These are phyloP conservation scores for Mimosa bimucronata DNA, from an alignment of 306 rosid species.

Conservation along the genomic window DNA sequence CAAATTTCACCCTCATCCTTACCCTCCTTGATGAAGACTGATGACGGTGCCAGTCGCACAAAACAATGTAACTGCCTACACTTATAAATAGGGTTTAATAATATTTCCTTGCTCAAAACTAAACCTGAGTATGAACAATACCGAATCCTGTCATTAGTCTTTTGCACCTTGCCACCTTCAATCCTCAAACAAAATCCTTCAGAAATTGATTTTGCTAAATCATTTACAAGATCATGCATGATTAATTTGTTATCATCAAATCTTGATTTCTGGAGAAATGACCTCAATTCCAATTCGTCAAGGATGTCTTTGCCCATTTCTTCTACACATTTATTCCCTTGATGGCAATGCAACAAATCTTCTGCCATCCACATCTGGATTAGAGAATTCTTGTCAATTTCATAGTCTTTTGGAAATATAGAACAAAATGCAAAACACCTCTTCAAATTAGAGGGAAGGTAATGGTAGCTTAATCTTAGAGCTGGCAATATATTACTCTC, in stretches of 20 bases:
- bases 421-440: conserved; percentile 12
- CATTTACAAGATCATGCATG: conserved; percentile 18
- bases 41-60: not conserved
- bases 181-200: not conserved
- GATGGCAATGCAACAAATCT: not conserved
- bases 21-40: not conserved
- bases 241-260: not conserved
- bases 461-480: conserved; percentile 17
- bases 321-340: not conserved
- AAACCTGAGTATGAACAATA: not conserved
- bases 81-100: not conserved
- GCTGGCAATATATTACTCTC: not conserved
- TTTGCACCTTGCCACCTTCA: not conserved
- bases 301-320: not conserved
- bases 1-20: not conserved
- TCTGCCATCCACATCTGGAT: conserved; percentile 17
- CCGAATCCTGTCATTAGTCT: not conserved
- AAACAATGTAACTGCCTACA: not conserved
- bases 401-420: not conserved
- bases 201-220: not conserved
- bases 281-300: not conserved
- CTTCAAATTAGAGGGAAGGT: conserved; percentile 9
- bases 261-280: not conserved
- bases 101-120: too few relatives aligned
- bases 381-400: not conserved